Conservation (phyloP, 176 grass and related monocot species). For the sorghum (Sorghum bicolor) region Sorghum_bicolor_NCBIv3 NC_012879.2:54566501-54567000, state of each 20-base stretch:
- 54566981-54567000: background rate
- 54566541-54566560: background rate
- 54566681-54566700: constrained; percentile 3
- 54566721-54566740: background rate
- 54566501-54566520: background rate
- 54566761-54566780: background rate
- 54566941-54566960: background rate
- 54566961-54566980: background rate
- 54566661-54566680: background rate
- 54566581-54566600: background rate
- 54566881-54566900: background rate
- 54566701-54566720: background rate
- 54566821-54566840: background rate
- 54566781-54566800: background rate
- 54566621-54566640: background rate
- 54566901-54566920: background rate
- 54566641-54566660: background rate
- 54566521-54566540: background rate
- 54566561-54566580: background rate
- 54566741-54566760: constrained; percentile 8
- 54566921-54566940: background rate
- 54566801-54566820: constrained; percentile 6
- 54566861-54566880: background rate
- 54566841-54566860: background rate
- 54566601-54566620: background rate